These are phyloP conservation scores for Trichoderma sp. DNA, from an alignment of 2,329 filamentous ascomycete genomes.

Conservation along the genomic window DNA sequence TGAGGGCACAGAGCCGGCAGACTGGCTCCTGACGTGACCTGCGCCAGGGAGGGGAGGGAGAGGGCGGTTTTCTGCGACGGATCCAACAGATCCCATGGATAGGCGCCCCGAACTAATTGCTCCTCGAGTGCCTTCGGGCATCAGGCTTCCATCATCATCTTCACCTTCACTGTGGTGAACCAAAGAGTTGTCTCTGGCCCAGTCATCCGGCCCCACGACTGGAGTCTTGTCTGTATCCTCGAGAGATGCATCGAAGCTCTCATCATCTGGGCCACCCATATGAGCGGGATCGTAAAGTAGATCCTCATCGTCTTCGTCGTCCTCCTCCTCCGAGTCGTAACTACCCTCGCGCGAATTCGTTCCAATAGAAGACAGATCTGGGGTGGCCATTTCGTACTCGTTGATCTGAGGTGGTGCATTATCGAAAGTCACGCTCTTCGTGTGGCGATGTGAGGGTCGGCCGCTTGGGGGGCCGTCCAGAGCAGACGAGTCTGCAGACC, in stretches of 20 bases:
- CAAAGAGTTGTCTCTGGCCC: conserved; percentile 72
- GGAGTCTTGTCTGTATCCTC: conserved; percentile 97
- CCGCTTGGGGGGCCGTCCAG: conserved; percentile 65
- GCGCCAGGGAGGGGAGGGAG: conserved; percentile 82
- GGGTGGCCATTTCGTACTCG: conserved; percentile 97
- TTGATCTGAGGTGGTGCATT: conserved; percentile 91
- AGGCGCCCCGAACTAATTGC: conserved; percentile 54
- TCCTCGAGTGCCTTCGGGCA: conserved; percentile 57
- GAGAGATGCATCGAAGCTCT: conserved; percentile 93
- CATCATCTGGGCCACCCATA: conserved; percentile 64
- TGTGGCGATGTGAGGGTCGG: conserved; percentile 75
- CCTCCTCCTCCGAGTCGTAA: conserved; percentile 82
- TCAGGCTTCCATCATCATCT: conserved; percentile 69
- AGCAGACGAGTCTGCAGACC: conserved; percentile 67
- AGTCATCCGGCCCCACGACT: conserved; percentile 95
- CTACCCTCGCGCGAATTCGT: conserved; percentile 91
- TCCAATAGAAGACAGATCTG: conserved; percentile 89
- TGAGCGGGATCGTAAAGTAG: conserved; percentile 57
- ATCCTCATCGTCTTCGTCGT: conserved; percentile 72
- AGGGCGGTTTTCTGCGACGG: conserved; percentile 80
- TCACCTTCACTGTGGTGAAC: conserved; percentile 36
- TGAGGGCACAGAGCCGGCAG: conserved; percentile 55
- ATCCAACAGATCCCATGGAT: conserved; percentile 64
- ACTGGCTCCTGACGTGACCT: conserved; percentile 44
- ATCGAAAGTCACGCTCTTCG: conserved; percentile 97